phyloP scores from a whole-genome alignment of 1,139 yeast species.

The Blastobotrys arbuscula region DNA sequence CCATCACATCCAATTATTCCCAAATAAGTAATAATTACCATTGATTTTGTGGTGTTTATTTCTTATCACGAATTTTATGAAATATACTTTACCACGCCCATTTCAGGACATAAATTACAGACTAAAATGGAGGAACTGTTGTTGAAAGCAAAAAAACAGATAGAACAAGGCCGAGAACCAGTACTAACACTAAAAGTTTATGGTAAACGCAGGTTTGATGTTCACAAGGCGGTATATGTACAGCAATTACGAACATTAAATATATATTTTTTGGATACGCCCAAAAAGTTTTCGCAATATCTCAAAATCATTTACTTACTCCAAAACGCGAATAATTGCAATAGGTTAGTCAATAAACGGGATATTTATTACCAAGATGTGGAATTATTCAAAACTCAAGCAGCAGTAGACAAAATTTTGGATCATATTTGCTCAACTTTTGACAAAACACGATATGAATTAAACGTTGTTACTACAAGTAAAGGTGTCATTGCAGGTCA shows the following conservation, averaged over 20 bases:
- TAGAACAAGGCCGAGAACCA: not conserved
- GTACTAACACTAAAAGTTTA: not conserved
- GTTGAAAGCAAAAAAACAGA: not conserved
- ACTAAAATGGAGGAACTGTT: too few relatives aligned
- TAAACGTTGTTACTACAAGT: conserved; percentile 54
- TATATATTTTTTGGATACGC: not conserved
- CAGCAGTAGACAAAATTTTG: conserved; percentile 41
- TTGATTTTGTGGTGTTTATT: too few relatives aligned
- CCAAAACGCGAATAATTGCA: not conserved
- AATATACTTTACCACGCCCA: too few relatives aligned
- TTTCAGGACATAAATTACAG: too few relatives aligned
- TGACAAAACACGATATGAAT: conserved; percentile 27
- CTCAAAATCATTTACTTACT: not conserved
- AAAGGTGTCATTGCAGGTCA: conserved; percentile 55
- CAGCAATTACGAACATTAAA: not conserved
- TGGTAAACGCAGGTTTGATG: conserved; percentile 1
- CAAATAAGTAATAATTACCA: too few relatives aligned
- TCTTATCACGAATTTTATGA: too few relatives aligned
- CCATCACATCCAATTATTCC: too few relatives aligned
- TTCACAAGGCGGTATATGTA: not conserved
- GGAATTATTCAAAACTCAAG: conserved; percentile 46
- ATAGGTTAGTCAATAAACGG: conserved; percentile 42
- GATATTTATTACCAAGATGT: conserved; percentile 66
- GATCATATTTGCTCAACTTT: conserved; percentile 30
- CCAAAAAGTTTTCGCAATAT: not conserved